These are phyloP conservation scores for Clavispora carvajalis DNA, from an alignment of 805 yeast genomes.

Conservation along the genomic window DNA sequence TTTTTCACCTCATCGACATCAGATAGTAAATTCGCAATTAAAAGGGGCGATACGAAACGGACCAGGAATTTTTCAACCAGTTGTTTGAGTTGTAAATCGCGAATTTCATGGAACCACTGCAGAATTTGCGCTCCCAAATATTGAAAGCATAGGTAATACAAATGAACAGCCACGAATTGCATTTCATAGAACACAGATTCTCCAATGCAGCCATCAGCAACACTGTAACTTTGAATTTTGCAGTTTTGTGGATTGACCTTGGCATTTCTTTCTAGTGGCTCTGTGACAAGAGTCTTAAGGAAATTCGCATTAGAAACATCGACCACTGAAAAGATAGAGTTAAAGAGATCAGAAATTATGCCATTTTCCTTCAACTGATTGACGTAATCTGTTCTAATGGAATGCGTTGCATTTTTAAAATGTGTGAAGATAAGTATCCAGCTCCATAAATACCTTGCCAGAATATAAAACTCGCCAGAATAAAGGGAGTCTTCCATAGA, in stretches of 20 bases:
- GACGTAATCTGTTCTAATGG: constrained; percentile 56
- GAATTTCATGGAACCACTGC: constrained; percentile 65
- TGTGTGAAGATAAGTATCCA: constrained; percentile 63
- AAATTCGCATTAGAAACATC: constrained; percentile 28
- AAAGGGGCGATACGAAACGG: constrained; percentile 55
- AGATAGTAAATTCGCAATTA: constrained; percentile 54
- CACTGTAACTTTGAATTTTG: constrained; percentile 18
- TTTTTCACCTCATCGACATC: constrained; percentile 42
- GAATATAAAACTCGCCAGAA: constrained; percentile 7
- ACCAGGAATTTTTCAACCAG: constrained; percentile 60
- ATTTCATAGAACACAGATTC: constrained; percentile 27
- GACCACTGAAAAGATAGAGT: constrained; percentile 57
- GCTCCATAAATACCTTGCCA: constrained; percentile 51
- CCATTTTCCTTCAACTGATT: constrained; percentile 46
- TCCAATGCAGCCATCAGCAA: constrained; percentile 17
- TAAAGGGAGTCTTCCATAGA: constrained; percentile 1
- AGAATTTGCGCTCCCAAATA: constrained; percentile 55
- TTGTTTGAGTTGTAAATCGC: constrained; percentile 59
- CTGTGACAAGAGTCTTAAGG: constrained; percentile 14
- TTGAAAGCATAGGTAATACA: constrained; percentile 46
- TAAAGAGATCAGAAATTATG: constrained; percentile 45
- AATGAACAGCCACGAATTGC: constrained; percentile 40
- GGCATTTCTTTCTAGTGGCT: constrained; percentile 11
- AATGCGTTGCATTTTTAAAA: constrained; percentile 61
- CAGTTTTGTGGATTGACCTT: constrained; percentile 12